Percentiles rank a stretch among this genome's conserved stretches.
Evolutionary conservation across 352 stramenopile species (phyloP).

Genomic region (Thalassiosira delicatula): DNA sequence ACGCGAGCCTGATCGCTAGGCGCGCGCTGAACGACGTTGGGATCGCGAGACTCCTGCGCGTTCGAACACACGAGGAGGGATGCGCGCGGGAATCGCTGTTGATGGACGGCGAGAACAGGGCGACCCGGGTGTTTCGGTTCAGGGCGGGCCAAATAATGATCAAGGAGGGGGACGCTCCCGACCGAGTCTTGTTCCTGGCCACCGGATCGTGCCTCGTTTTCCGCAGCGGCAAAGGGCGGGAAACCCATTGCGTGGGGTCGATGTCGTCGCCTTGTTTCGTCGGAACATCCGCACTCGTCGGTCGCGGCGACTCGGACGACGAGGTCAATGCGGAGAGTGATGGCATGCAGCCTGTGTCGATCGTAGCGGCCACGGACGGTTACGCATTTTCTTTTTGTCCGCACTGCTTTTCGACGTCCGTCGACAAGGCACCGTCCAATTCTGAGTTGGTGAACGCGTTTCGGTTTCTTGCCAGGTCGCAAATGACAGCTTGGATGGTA

Average conservation of each 20-base stretch:
- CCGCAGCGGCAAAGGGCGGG: not conserved
- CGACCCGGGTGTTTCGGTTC: constrained; percentile 7
- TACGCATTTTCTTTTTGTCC: constrained; percentile 16
- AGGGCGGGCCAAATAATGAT: constrained; percentile 5
- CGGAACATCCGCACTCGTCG: constrained; percentile 1
- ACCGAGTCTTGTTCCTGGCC: not conserved
- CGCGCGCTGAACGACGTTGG: constrained; percentile 6
- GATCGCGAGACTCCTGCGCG: not conserved
- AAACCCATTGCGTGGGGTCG: constrained; percentile 7
- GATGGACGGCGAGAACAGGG: not conserved
- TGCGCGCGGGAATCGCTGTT: too few species aligned
- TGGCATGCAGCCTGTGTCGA: constrained; percentile 12
- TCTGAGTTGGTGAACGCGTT: constrained; percentile 7
- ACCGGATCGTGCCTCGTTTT: constrained; percentile 21
- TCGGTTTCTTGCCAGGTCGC: not conserved
- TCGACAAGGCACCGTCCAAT: not conserved
- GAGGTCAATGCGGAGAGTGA: not conserved
- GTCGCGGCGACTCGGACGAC: not conserved
- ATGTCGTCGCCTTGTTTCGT: not conserved
- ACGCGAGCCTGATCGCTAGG: constrained; percentile 8
- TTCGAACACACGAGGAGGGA: not conserved
- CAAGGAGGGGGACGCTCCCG: not conserved
- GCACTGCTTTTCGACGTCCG: not conserved
- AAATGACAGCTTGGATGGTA: not conserved
- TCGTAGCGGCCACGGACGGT: constrained; percentile 9